A percentile compares a stretch with the other conserved stretches of the same genome.
Conservation (phyloP, 176 grass and related monocot species). For the Phragmites australis region DNA sequence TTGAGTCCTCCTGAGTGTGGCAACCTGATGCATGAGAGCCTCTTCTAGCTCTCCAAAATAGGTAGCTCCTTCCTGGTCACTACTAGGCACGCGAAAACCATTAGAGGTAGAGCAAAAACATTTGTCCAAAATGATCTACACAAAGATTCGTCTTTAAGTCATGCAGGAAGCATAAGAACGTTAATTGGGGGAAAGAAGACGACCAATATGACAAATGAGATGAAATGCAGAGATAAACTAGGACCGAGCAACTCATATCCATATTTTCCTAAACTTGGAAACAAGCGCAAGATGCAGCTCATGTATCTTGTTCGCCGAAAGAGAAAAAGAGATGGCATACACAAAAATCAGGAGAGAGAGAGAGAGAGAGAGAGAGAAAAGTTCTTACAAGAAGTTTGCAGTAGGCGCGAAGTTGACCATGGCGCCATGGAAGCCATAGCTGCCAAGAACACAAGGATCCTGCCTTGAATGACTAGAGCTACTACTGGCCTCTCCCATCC, state of each 20-base stretch:
- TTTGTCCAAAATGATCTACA: conserved; percentile 2
- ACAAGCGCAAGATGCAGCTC: background rate
- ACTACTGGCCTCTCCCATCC: conserved; percentile 46
- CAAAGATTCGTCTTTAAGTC: background rate
- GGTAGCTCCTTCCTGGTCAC: conserved; percentile 63
- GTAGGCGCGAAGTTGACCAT: conserved; percentile 37
- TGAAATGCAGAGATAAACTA: background rate
- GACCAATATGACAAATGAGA: background rate
- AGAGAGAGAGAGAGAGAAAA: background rate
- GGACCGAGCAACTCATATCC: background rate
- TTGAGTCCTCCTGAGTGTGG: conserved; percentile 44
- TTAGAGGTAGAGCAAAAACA: conserved; percentile 14
- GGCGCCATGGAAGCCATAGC: conserved; percentile 45
- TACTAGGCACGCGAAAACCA: conserved; percentile 25
- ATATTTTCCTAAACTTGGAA: background rate
- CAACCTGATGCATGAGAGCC: conserved; percentile 77
- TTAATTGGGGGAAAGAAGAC: background rate
- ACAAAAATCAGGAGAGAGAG: background rate
- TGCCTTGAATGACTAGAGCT: conserved; percentile 47
- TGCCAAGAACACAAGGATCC: conserved; percentile 29
- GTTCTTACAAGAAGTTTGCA: conserved; percentile 53
- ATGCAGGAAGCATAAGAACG: conserved; percentile 26
- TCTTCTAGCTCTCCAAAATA: conserved; percentile 85
- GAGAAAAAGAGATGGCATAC: background rate
- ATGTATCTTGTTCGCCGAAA: background rate